Percentiles rank a stretch among this genome's conserved stretches.
phyloP scores from a whole-genome alignment of 176 grass and related monocot genomes.

The Echinochloa phyllopogon region DNA sequence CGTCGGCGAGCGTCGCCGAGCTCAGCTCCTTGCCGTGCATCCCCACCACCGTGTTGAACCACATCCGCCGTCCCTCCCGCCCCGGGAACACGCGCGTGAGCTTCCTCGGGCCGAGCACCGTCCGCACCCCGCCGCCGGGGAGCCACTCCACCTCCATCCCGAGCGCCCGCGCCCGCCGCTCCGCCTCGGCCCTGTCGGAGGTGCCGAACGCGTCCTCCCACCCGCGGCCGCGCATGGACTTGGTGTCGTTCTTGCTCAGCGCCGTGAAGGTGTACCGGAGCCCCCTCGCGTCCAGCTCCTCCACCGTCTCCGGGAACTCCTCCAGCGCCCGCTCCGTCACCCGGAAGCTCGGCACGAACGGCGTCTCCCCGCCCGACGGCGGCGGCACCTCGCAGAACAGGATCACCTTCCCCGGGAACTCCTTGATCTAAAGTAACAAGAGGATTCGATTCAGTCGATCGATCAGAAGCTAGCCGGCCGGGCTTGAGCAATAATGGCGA shows the following conservation, averaged over 20 bases:
- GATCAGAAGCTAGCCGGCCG: no score
- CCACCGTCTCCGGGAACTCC: constrained; percentile 67
- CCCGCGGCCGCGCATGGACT: constrained; percentile 66
- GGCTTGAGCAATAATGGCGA: background rate
- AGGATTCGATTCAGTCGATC: no score
- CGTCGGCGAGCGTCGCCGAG: constrained; percentile 59
- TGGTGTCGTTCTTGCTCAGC: constrained; percentile 68
- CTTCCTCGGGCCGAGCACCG: constrained; percentile 45
- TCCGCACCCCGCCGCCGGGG: constrained; percentile 43
- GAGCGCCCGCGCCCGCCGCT: constrained; percentile 48
- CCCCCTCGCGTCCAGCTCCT: constrained; percentile 55
- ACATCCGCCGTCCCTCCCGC: constrained; percentile 48
- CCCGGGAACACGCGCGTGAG: constrained; percentile 61
- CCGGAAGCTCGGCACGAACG: constrained; percentile 71
- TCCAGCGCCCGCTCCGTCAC: constrained; percentile 58
- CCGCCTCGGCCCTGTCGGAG: constrained; percentile 52
- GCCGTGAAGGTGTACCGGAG: constrained; percentile 68
- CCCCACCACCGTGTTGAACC: constrained; percentile 77
- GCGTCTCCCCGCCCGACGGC: constrained; percentile 66
- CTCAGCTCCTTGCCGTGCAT: constrained; percentile 70
- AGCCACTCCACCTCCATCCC: constrained; percentile 80
- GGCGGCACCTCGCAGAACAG: constrained; percentile 42
- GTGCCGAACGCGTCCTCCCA: constrained; percentile 81
- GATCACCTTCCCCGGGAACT: constrained; percentile 5
- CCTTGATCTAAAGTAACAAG: background rate